A percentile compares a stretch with the other conserved stretches of the same genome.
phyloP scores from a whole-genome alignment of 768 basidiomycete genomes.

The Agrocybe praecox region DNA sequence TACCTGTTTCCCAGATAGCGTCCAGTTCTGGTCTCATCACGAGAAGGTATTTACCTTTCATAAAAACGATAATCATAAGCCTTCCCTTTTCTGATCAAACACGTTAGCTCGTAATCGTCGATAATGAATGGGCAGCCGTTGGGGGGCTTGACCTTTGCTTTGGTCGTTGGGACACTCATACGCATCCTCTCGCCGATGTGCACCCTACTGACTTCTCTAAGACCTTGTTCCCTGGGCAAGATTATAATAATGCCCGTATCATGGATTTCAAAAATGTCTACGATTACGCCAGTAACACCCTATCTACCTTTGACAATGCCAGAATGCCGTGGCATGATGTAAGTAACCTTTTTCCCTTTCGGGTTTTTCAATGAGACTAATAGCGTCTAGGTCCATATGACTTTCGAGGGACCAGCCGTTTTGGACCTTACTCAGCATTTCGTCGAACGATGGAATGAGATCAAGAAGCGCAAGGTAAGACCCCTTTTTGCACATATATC shows the following conservation, averaged over 20 bases:
- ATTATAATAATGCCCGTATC: slow-evolving; percentile 90
- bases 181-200: slow-evolving; percentile 87
- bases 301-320: slow-evolving; percentile 67
- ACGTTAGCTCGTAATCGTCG: slow-evolving; percentile 71
- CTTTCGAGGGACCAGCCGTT: slow-evolving; percentile 77
- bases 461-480: slow-evolving; percentile 76
- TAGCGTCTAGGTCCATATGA: slow-evolving; percentile 72
- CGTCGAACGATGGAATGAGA: slow-evolving; percentile 87
- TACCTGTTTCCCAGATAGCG: slow-evolving; percentile 49
- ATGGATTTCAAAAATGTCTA: slow-evolving; percentile 85
- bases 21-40: slow-evolving; percentile 92
- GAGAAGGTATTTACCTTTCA: slow-evolving; percentile 56
- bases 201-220: slow-evolving; percentile 84
- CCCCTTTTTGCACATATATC: neutral
- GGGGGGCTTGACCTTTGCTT: slow-evolving; percentile 97
- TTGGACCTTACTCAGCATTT: slow-evolving; percentile 95
- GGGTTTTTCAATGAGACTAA: neutral
- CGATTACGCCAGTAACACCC: slow-evolving; percentile 69
- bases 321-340: slow-evolving; percentile 98
- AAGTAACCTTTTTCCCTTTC: slow-evolving; percentile 24
- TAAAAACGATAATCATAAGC: too few relatives aligned
- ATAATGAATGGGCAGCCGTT: slow-evolving; percentile 83
- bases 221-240: slow-evolving; percentile 92
- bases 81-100: neutral
- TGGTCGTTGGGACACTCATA: slow-evolving; percentile 95